These are phyloP conservation scores for Agaricales sp. DNA, from an alignment of 1,284 basidiomycete species.

Conservation along the genomic window DNA sequence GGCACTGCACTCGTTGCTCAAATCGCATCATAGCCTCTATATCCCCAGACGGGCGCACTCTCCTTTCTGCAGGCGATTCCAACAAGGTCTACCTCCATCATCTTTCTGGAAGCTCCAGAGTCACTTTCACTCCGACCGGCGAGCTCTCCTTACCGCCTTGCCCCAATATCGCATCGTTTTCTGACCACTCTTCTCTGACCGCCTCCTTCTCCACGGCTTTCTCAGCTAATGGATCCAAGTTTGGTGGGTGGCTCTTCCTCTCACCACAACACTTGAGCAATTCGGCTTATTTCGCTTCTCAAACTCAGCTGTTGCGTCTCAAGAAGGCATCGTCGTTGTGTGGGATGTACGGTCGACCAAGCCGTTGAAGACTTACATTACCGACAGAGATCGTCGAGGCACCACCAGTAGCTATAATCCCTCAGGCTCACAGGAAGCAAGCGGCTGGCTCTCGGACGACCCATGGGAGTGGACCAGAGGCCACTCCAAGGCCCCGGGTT, in stretches of 20 bases:
- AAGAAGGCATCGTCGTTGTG: conserved; percentile 75
- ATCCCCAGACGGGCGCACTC: conserved; percentile 74
- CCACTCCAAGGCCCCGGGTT: conserved; percentile 51
- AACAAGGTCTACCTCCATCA: conserved; percentile 70
- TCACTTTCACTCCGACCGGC: conserved; percentile 46
- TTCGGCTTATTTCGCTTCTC: not conserved
- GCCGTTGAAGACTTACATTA: conserved; percentile 57
- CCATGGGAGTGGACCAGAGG: conserved; percentile 56
- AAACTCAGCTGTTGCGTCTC: conserved; percentile 61
- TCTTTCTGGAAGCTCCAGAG: conserved; percentile 44
- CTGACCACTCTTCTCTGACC: conserved; percentile 22
- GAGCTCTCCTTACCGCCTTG: conserved; percentile 40
- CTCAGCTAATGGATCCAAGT: conserved; percentile 69
- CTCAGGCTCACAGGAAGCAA: conserved; percentile 29
- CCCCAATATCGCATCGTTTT: conserved; percentile 3
- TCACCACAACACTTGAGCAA: not conserved
- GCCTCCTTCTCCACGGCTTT: conserved; percentile 83
- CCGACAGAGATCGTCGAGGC: conserved; percentile 31
- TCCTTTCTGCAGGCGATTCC: conserved; percentile 83
- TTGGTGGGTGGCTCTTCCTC: conserved; percentile 18
- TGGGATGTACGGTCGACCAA: conserved; percentile 71
- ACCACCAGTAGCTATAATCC: conserved; percentile 12
- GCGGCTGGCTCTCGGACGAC: conserved; percentile 48
- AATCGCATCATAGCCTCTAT: conserved; percentile 48
- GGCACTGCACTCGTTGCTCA: conserved; percentile 8